Base-by-base conservation (phyloP, 257 asterid genomes). In the Fraxinus americana region DNA sequence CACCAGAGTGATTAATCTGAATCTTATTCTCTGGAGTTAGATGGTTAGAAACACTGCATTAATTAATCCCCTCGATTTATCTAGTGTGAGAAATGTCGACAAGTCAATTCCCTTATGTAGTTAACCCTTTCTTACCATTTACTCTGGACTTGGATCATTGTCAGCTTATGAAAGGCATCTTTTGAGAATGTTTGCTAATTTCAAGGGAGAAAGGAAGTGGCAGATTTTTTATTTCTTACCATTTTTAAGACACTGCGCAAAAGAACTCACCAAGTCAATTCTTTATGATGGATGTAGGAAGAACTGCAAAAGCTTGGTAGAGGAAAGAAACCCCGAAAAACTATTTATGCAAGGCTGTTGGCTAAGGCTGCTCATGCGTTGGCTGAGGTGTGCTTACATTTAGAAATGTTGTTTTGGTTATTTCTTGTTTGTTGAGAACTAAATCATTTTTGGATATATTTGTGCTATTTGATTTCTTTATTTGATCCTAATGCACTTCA, bases 301-400 rank as follows among this genome's bases (percentile, higher is more conserved):
- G 98, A 93, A 82, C 85, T 93, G 66, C 80, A 80, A 45, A 91
- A 85, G 86, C 86, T 88, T 75, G 97, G 93, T 66, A 86, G 87
- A 92, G 91, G 87, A 75, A 89, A 79, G 85, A 93, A 82, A 80
- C 97, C 98, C 5, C 92, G 87, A 84, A 96, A 90, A 86, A 91
- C 98, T 57, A 83, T 79, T 38, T 92, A 90, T 75, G 97, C 94
- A 50, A 91, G 95, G 84, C 91, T 96, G 79, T 78, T 96, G 88
- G 85, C 95, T 29, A 93, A 90, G 88, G 99, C 98, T 80, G 89
- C 97, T 70, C 98, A 96, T 88, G 97, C 97, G 70, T 84, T 93
- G 82, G 97, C 98, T 77, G 98, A 93, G 97, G 98, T 93, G 81
- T 67, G 83, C 75, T 67, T 73, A 73, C 69, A 23, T 68, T 66